Evolutionary conservation across 257 asterid species (phyloP), one percentile per base, ranked within the genome.

Genomic region (Ocimum tenuiflorum): DNA sequence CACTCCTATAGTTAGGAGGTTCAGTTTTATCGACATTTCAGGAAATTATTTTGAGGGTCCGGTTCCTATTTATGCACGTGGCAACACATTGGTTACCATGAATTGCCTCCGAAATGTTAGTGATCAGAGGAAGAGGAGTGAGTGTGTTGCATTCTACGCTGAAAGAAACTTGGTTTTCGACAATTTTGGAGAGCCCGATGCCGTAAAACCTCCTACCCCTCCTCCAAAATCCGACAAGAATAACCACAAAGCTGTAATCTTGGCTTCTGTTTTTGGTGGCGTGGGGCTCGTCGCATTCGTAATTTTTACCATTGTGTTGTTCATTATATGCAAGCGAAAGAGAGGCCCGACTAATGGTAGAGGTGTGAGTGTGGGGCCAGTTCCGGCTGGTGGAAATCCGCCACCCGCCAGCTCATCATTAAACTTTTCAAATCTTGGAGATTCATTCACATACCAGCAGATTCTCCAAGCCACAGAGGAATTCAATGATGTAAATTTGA

Each of bases 31-130:
- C 38, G 95, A 94, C 75, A 66, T 85, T 70, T 86, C 96, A 0
- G 83, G 82, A 3, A 94, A 94, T 73, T 90, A 88, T 76, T 83
- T 94, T 20, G 83, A 90, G 83, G 96, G 99, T 6, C 80, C 54
- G 2, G 77, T 81, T 75, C 96, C 95, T 2, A 67, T 22, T 69
- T 79, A 79, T 67, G 95, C 85, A 54, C 84, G 62, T 67, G 75
- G 71, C 64, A 80, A 74, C 36, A 71, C 68, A 27, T 60, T 83
- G 5, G 65, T 83, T 23, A 39, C 23, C 49, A 50, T 59, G 20
- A 94, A 94, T 71, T 94, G 99, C 82, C 95, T 94, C 60, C 83
- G 49, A 63, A 82, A 82, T 20, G 52, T 31, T 66, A 46, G 81
- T 17, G 60, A 18, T 63, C 99, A 94, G 81, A 90, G 95, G 78